Base-by-base conservation (phyloP, 2,329 filamentous ascomycete species). In the Parasarocladium wereldwijsianum region DNA sequence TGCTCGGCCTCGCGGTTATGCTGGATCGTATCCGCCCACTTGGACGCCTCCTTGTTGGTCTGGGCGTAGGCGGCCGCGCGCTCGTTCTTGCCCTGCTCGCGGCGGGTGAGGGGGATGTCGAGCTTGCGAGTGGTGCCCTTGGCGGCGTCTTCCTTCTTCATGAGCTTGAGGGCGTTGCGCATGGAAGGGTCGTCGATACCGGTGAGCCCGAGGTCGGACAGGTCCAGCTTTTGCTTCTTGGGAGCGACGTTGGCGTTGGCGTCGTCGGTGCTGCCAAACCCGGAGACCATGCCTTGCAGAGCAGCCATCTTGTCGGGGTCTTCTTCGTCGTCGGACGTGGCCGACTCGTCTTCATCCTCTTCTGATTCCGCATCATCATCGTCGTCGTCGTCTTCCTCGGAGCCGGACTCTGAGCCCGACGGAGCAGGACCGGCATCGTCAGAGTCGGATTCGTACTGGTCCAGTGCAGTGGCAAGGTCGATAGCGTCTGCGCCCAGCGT, bases 1-100 rank as follows among this genome's bases (percentile, higher is more conserved):
- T 93, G 84, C 38, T 96, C 90, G 2, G 87, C 86, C 41, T 84
- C 70, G 35, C 90, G 78, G 52, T 94, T 94, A 18, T 83, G 74
- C 56, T 94, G 93, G 45, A 98, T 85, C 0, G 90, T 96, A 36
- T 94, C 87, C 18, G 78, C 78, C 90, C 90, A 98, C 43, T 84
- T 74, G 38, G 82, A 75, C 16, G 98, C 62, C 0, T 85, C 87
- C 52, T 94, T 78, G 44, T 92, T 93, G 29, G 84, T 86, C 60
- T 93, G 86, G 20, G 85, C 74, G 43, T 86, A 92, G 3, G 90
- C 90, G 15, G 75, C 84, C 31, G 64, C 62, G 30, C 90, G 81
- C 44, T 93, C 78, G 11, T 94, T 56, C 29, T 76, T 74, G 47
- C 86, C 85, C 51, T 96, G 87, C 43, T 93, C 80, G 36, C 86